Evolutionary conservation across 2,329 filamentous ascomycete species (phyloP).

Genomic region (Fusarium hainanense): DNA sequence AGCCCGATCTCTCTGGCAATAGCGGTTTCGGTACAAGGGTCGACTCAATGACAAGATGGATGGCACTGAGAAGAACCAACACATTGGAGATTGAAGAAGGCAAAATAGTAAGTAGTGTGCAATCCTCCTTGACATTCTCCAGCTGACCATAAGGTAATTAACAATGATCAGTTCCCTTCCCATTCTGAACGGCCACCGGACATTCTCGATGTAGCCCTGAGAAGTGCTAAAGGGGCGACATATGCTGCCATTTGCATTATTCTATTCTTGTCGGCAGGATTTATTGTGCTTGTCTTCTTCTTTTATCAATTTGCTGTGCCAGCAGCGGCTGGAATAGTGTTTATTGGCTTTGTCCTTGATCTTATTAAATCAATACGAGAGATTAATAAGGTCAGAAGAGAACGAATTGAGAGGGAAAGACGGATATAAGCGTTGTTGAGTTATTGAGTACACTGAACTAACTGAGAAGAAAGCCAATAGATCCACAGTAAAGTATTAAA

Average conservation of each 20-base stretch:
- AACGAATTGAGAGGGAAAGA: constrained; percentile 2
- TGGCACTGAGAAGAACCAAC: constrained; percentile 6
- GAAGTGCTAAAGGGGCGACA: neutral
- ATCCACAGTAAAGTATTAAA: neutral
- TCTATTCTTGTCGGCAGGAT: constrained; percentile 2
- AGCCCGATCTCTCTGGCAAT: constrained; percentile 19
- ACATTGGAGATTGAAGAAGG: constrained; percentile 16
- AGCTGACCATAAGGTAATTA: neutral
- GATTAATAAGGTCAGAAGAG: neutral
- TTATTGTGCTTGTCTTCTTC: constrained; percentile 6
- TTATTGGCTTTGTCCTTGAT: constrained; percentile 1
- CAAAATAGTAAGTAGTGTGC: neutral
- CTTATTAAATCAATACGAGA: neutral
- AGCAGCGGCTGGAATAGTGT: neutral
- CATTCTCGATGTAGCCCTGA: constrained; percentile 3
- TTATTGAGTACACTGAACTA: neutral
- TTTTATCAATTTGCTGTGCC: constrained; percentile 15
- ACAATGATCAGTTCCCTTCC: neutral
- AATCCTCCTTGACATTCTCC: neutral
- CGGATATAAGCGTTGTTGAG: neutral
- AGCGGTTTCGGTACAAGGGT: constrained; percentile 7
- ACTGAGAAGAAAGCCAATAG: neutral
- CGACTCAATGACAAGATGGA: constrained; percentile 16
- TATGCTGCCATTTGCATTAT: constrained; percentile 1
- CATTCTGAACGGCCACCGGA: neutral